Base-by-base conservation (phyloP, 192 early-diverging fungal species). In the Phlyctochytrium planicorne region DNA sequence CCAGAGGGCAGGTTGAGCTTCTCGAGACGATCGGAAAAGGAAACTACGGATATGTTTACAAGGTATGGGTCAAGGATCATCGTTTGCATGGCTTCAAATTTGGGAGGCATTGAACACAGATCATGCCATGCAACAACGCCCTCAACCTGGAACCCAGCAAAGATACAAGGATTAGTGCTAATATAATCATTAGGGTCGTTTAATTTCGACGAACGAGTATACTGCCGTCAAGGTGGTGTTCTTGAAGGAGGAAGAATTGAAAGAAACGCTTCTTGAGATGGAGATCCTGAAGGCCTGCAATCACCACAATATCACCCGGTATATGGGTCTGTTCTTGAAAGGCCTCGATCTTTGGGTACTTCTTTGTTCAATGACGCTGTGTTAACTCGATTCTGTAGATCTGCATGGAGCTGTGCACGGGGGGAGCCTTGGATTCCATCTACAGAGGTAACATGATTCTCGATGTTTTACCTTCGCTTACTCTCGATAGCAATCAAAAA, bases 1-100 rank as follows among this genome's bases (percentile, higher is more conserved):
- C 86, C 16, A 66, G 82, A 34, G 86, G 84, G 2, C 78, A 86
- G 59, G 87, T 88, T 14, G 85, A 88, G 68, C 75, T 88, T 60
- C 63, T 88, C 34, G 87, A 88, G 65, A 83, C 83, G 23, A 84
- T 88, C 62, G 87, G 87, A 20, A 88, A 88, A 72, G 87, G 87
- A 52, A 88, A 88, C 72, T 88, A 88, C 70, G 87, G 87, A 40
- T 84, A 87, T 65, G 87, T 87, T 24, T 87, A 87, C 69, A 78
- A 79, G 81, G 85, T 86, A 32, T 31, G 55, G 17, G 27, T 61
- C 10, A 6, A 35, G 30, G 30, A 30, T 66, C 61, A 12, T n/a
- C 40, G 20, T 12, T 30, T 53, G 31, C 17, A 50, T 17, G 37
- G n/a, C 35, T 63, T 14, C 24, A 17, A 27, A 16, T 10, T 63